These are phyloP conservation scores for Erysimum cheiranthoides DNA, from an alignment of 345 rosid genomes.

Conservation along the genomic window DNA sequence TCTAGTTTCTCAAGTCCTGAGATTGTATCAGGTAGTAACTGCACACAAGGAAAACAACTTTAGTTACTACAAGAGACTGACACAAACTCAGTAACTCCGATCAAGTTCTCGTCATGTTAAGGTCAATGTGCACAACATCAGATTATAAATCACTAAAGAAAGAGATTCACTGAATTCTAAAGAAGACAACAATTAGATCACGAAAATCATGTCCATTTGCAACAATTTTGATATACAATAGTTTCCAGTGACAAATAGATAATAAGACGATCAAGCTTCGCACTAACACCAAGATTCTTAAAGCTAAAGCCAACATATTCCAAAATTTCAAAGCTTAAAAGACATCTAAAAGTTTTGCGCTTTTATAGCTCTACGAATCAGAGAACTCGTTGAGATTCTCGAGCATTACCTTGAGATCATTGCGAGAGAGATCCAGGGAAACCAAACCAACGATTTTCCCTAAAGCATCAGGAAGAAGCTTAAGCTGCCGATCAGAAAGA, in stretches of 20 bases:
- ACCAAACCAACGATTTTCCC: conserved; percentile 63
- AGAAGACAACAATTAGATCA: not conserved
- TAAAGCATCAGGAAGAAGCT: conserved; percentile 76
- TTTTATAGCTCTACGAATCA: not conserved
- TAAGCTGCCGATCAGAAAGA: conserved; percentile 64
- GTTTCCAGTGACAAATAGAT: not conserved
- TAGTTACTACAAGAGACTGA: not conserved
- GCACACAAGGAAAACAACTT: conserved; percentile 31
- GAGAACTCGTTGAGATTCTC: not conserved
- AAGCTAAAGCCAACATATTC: conserved; percentile 15
- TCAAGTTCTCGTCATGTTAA: conserved; percentile 9
- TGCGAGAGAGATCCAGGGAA: conserved; percentile 70
- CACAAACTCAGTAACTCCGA: not conserved
- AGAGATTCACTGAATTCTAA: not conserved
- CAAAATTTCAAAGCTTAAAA: conserved; percentile 10
- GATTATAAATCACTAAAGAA: not conserved
- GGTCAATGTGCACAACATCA: not conserved
- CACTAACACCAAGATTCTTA: not conserved
- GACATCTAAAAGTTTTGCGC: conserved; percentile 5
- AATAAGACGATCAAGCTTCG: conserved; percentile 7
- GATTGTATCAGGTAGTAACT: conserved; percentile 90
- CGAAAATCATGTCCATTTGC: not conserved
- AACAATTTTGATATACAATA: not conserved
- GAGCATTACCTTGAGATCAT: conserved; percentile 66
- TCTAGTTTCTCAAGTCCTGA: conserved; percentile 75